phyloP scores from a whole-genome alignment of 2,329 filamentous ascomycete genomes.

The Stemphylium beticola region DNA sequence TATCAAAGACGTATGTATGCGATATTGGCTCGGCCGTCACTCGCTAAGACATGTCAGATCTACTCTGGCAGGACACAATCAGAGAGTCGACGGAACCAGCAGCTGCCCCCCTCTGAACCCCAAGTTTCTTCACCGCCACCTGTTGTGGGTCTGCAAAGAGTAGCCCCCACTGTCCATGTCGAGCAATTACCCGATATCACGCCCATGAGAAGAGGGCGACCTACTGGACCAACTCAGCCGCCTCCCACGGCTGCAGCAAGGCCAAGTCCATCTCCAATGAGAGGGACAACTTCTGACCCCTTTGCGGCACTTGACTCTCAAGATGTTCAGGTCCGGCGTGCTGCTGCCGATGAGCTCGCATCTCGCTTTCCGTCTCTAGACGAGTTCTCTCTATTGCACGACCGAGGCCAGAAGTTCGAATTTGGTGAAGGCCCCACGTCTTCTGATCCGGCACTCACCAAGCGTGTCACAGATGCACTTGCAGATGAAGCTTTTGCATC shows the following conservation, averaged over 20 bases:
- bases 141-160: constrained; percentile 79
- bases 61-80: constrained; percentile 64
- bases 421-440: constrained; percentile 62
- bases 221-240: constrained; percentile 60
- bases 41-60: constrained; percentile 50
- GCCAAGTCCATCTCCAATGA: constrained; percentile 71
- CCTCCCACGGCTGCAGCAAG: constrained; percentile 50
- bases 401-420: constrained; percentile 82
- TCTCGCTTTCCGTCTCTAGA: constrained; percentile 88
- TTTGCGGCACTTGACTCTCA: constrained; percentile 87
- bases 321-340: constrained; percentile 54
- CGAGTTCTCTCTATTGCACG: constrained; percentile 88
- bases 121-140: constrained; percentile 60
- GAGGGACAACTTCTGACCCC: constrained; percentile 76
- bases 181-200: constrained; percentile 84
- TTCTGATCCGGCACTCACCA: constrained; percentile 59
- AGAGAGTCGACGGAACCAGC: constrained; percentile 66
- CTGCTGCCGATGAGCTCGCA: constrained; percentile 78
- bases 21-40: background rate
- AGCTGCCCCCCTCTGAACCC: constrained; percentile 63
- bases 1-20: constrained; percentile 75
- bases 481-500: constrained; percentile 83
- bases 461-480: constrained; percentile 75
- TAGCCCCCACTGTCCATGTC: constrained; percentile 73
- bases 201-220: constrained; percentile 89